phyloP scores from a whole-genome alignment of 148 eudicot genomes.

The Vaccinium corymbosum region DNA sequence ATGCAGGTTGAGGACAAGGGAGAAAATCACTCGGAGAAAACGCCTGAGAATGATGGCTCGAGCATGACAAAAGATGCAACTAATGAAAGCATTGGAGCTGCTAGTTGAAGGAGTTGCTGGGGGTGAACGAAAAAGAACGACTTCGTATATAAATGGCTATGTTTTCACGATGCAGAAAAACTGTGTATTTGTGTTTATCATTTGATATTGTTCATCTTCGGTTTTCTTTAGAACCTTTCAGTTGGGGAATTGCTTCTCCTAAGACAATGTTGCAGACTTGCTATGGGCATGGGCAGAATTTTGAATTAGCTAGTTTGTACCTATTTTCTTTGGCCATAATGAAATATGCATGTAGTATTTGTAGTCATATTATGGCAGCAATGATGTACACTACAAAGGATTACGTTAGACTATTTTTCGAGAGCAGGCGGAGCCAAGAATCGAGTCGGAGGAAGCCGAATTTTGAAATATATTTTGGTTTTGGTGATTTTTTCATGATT shows the following conservation, averaged over 20 bases:
- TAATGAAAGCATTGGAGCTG: constrained; percentile 13
- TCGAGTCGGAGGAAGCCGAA: too few species aligned
- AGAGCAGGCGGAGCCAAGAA: too few species aligned
- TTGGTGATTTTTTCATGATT: too few species aligned
- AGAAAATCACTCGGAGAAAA: constrained; percentile 12
- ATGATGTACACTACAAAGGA: neutral
- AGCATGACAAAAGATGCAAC: neutral
- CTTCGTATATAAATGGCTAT: neutral
- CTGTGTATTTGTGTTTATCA: neutral
- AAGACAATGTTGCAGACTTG: constrained; percentile 6
- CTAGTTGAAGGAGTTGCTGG: neutral
- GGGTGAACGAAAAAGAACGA: neutral
- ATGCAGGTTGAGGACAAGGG: constrained; percentile 6
- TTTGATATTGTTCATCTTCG: neutral
- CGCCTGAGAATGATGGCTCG: constrained; percentile 11
- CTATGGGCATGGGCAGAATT: neutral
- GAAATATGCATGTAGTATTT: neutral
- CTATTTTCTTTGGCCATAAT: neutral
- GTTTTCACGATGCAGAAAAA: neutral
- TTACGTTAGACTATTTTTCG: neutral
- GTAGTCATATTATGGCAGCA: neutral
- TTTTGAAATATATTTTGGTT: too few species aligned
- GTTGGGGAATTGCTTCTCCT: neutral
- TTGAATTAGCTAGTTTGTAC: neutral
- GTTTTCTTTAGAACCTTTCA: neutral